Evolutionary conservation across 805 yeast genomes (phyloP).

Genomic region (Kluyveromyces lactis): DNA sequence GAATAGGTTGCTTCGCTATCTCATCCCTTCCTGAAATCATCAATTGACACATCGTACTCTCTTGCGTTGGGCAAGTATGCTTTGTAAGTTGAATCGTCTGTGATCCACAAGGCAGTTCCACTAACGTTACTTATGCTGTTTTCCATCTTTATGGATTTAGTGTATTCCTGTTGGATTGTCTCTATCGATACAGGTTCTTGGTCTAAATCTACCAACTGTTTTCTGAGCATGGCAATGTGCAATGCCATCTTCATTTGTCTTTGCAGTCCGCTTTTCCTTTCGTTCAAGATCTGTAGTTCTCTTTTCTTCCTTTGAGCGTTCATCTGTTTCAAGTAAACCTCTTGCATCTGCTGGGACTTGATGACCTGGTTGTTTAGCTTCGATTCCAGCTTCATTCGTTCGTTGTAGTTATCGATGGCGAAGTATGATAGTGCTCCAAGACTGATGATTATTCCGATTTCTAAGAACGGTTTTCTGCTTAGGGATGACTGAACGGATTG

Average conservation of each 20-base stretch:
- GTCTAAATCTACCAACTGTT: constrained; percentile 51
- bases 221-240: constrained; percentile 57
- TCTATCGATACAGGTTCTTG: constrained; percentile 50
- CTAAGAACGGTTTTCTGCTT: constrained; percentile 24
- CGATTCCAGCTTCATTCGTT: constrained; percentile 31
- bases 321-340: constrained; percentile 38
- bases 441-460: constrained; percentile 35
- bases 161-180: constrained; percentile 46
- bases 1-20: no score
- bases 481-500: background rate
- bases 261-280: constrained; percentile 39
- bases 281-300: constrained; percentile 44
- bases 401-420: constrained; percentile 44
- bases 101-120: constrained; percentile 52
- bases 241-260: constrained; percentile 52
- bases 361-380: constrained; percentile 27
- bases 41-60: constrained; percentile 40
- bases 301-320: constrained; percentile 43
- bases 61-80: constrained; percentile 48
- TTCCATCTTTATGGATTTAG: constrained; percentile 48
- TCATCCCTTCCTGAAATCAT: background rate
- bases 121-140: constrained; percentile 47
- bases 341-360: constrained; percentile 27
- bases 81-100: constrained; percentile 41
- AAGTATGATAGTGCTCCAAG: constrained; percentile 38